Evolutionary conservation across 2,329 filamentous ascomycete genomes (phyloP).

Genomic region (Aspergillus fijiensis): DNA sequence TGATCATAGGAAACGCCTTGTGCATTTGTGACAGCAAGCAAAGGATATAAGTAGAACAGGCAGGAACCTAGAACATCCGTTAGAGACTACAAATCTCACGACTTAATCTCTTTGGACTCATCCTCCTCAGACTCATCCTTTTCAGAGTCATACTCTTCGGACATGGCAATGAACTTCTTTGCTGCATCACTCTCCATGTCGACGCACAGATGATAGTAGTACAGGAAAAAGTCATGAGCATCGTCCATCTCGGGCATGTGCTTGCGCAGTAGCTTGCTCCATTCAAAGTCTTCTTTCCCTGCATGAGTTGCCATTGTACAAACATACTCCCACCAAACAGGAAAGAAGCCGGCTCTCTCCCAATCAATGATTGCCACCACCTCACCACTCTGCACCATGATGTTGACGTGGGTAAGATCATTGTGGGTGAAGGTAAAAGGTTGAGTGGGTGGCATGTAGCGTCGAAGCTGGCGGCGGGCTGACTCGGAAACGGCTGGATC

Average conservation of each 20-base stretch:
- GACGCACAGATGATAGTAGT: not conserved
- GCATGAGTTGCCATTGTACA: constrained; percentile 9
- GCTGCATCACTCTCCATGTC: not conserved
- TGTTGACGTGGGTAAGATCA: constrained; percentile 40
- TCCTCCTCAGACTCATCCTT: no score
- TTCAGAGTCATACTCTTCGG: no score
- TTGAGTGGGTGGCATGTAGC: constrained; percentile 19
- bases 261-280: not conserved
- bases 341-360: constrained; percentile 41
- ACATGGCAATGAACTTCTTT: no score
- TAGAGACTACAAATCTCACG: no score
- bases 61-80: no score
- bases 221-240: not conserved
- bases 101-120: no score
- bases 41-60: no score
- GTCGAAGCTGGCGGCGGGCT: constrained; percentile 9
- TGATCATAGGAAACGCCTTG: no score
- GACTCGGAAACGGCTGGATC: constrained; percentile 3
- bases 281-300: not conserved
- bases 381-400: constrained; percentile 40
- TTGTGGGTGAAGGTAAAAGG: constrained; percentile 43
- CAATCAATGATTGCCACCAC: constrained; percentile 37
- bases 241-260: not conserved
- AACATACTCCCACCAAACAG: constrained; percentile 40
- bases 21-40: no score